Percentiles rank a stretch among this genome's conserved stretches.
Conservation (phyloP, 768 basidiomycete species). For the Lactarius hatsudake region DNA sequence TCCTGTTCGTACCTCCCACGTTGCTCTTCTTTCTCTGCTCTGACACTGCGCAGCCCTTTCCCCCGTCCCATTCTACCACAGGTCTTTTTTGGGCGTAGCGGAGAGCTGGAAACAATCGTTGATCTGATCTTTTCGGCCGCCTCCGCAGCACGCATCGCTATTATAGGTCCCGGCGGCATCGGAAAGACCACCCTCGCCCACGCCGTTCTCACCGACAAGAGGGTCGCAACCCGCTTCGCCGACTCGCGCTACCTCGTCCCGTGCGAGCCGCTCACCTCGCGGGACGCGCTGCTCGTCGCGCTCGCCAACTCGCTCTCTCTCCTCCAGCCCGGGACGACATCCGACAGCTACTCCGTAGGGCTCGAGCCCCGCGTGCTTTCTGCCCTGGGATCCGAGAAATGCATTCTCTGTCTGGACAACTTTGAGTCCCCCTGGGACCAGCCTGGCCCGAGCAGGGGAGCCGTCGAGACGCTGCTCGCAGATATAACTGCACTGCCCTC, state of each 20-base stretch:
- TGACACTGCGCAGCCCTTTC: conserved; percentile 11
- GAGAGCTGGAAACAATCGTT: conserved; percentile 17
- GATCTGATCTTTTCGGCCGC: conserved; percentile 2
- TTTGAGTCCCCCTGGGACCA: conserved; percentile 43
- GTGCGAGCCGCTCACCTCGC: conserved; percentile 31
- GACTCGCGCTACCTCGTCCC: conserved; percentile 35
- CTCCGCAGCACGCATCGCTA: conserved; percentile 20
- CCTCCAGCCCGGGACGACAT: conserved; percentile 6
- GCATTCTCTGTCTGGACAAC: conserved; percentile 40
- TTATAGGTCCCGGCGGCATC: conserved; percentile 38
- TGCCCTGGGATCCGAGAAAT: conserved; percentile 26
- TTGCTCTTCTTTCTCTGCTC: background rate
- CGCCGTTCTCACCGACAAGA: conserved; percentile 33
- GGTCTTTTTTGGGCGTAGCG: conserved; percentile 24
- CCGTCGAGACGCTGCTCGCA: conserved; percentile 19
- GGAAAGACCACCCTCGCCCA: conserved; percentile 41
- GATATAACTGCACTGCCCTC: conserved; percentile 16
- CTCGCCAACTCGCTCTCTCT: conserved; percentile 28
- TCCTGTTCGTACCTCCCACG: conserved; percentile 1
- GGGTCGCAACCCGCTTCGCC: conserved; percentile 30
- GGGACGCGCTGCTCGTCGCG: conserved; percentile 30
- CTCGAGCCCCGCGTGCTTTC: conserved; percentile 16
- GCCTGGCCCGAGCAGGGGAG: conserved; percentile 7
- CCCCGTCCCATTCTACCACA: conserved; percentile 13
- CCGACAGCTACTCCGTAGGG: conserved; percentile 5